Evolutionary conservation across 2,329 filamentous ascomycete species (phyloP).

Genomic region (Microcyclosporella mali): DNA sequence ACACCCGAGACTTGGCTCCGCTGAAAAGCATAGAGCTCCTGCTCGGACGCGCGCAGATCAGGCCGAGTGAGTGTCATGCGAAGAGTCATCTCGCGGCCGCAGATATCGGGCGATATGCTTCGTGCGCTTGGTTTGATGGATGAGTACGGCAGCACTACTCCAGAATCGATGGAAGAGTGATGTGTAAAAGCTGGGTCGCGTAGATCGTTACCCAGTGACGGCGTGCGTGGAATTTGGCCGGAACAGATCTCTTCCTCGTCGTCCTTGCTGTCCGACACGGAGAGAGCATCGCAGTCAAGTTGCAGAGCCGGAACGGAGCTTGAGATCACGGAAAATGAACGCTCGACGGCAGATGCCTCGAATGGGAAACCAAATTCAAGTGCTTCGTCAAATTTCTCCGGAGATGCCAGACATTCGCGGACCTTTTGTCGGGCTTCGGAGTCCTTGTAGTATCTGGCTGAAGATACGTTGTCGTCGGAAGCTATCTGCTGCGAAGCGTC

Average conservation of each 20-base stretch:
- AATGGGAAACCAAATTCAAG: constrained; percentile 84
- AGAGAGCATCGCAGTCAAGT: constrained; percentile 10
- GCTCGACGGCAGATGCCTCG: constrained; percentile 3
- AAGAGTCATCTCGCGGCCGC: constrained; percentile 77
- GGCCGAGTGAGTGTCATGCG: constrained; percentile 91
- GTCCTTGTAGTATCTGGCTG: constrained; percentile 70
- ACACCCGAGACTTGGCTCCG: constrained; percentile 16
- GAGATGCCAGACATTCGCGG: constrained; percentile 76
- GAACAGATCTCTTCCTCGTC: constrained; percentile 10
- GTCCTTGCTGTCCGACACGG: constrained; percentile 9
- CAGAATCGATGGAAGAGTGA: constrained; percentile 34
- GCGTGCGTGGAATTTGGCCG: constrained; percentile 6
- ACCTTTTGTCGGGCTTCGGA: constrained; percentile 82
- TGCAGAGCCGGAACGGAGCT: constrained; percentile 3
- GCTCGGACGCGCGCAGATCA: constrained; percentile 71
- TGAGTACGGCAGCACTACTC: constrained; percentile 23
- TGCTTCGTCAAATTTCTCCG: constrained; percentile 92
- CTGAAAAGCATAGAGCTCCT: constrained; percentile 57
- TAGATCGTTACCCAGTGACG: constrained; percentile 7
- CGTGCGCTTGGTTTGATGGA: constrained; percentile 7
- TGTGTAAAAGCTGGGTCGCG: constrained; percentile 3
- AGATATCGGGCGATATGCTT: constrained; percentile 13
- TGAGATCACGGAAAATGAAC: constrained; percentile 17
- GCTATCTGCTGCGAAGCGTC: not conserved
- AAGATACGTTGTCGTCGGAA: constrained; percentile 4